Base-by-base conservation (phyloP, 139 green algal genomes). In the Coelastrella sp. region DNA sequence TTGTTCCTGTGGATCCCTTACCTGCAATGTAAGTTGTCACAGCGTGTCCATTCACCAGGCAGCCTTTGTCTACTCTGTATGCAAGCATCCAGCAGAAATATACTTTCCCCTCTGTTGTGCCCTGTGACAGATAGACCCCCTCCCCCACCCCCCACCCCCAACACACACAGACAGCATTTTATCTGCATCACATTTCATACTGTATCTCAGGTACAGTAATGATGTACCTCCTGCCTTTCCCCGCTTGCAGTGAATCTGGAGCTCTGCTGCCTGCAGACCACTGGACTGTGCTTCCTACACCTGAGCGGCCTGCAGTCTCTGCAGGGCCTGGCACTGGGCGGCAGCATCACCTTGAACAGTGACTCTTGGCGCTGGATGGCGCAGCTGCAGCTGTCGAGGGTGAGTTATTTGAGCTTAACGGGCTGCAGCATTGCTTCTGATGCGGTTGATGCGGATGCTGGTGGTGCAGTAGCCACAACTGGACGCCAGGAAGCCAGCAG, bases 191-290 rank as follows among this genome's bases (percentile, higher is more conserved):
- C 7, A 5, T 14, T 49, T 49, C 17, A 20, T 20, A 56, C 15
- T 22, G 59, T 19, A 22, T 84, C 27, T 19, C 11, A n/a, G n/a
- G n/a, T 65, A n/a, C 20, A n/a, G 20, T 15, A 7, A 58, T 27
- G 56, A 35, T 68, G 79, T 35, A 8, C 8, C 79, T 70, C 49
- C 56, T 68, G 17, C 56, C 17, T 72, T 11, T n/a, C 49, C 35
- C 11, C 14, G 8, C 19, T 17, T 84, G 78, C 79, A 85, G 79
- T 85, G 10, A 59, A 85, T 22, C 19, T 85, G 57, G 57, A 85
- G 79, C 79, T 85, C 49, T n/a, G 79, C 57, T 85, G 79, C 79
- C 79, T 72, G 20, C 56, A 68, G 7, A 72, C 79, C 49, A 85
- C 61, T 49, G 79, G 79, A 7, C 7, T 72, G 12, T 85, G 79